Conservation (phyloP, 768 basidiomycete species). For the Mrakia gelida region DNA sequence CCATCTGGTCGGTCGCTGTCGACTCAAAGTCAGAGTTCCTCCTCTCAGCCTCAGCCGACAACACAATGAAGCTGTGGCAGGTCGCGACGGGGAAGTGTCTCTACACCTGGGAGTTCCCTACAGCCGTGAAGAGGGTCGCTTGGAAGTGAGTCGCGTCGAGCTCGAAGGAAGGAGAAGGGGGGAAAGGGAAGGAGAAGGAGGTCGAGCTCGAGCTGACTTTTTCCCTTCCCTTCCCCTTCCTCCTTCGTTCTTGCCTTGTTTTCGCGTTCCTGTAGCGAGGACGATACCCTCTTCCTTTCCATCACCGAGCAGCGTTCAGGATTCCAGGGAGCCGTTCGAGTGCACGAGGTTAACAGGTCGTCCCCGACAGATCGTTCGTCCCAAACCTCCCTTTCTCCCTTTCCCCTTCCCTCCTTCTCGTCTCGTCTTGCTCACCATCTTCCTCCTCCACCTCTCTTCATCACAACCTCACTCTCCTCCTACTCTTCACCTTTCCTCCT, state of each 20-base stretch:
- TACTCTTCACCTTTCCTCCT: not conserved
- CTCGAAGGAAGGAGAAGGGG: no score
- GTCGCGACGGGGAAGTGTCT: slow-evolving; percentile 87
- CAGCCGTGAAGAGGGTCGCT: slow-evolving; percentile 90
- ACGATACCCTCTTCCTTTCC: slow-evolving; percentile 57
- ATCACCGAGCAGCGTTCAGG: slow-evolving; percentile 99
- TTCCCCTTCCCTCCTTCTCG: slow-evolving; percentile 3
- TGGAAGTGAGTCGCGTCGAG: slow-evolving; percentile 49
- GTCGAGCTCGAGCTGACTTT: slow-evolving; percentile 7
- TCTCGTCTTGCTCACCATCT: not conserved
- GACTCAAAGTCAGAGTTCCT: slow-evolving; percentile 84
- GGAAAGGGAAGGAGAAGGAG: not conserved
- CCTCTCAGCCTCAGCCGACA: slow-evolving; percentile 90
- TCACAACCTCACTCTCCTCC: no score
- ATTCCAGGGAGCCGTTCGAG: slow-evolving; percentile 78
- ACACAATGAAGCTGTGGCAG: slow-evolving; percentile 83
- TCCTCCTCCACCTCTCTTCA: no score
- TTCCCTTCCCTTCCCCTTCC: not conserved
- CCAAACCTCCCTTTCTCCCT: not conserved
- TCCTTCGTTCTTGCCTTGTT: not conserved
- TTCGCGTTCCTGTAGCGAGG: slow-evolving; percentile 15
- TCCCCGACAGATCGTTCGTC: slow-evolving; percentile 76
- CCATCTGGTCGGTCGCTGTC: slow-evolving; percentile 93
- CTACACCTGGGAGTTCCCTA: slow-evolving; percentile 95
- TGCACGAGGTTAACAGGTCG: slow-evolving; percentile 79